Percentiles rank a stretch among this genome's conserved stretches.
Conservation (phyloP, 202 grass and related monocot genomes). For the Carex arenaria region DNA sequence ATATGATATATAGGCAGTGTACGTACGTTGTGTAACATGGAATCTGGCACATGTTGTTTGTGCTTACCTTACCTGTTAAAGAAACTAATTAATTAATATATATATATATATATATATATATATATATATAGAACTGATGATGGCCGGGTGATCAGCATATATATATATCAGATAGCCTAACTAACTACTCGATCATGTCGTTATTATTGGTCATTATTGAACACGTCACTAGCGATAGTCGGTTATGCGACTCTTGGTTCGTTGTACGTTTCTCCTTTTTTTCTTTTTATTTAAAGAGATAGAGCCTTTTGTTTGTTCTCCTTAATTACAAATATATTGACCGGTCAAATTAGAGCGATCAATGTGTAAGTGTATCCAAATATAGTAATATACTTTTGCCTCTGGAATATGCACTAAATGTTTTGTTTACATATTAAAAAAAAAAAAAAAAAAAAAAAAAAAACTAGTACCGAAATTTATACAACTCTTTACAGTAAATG, state of each 20-base stretch:
- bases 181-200: background rate
- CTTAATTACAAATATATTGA: background rate
- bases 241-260: background rate
- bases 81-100: too few relatives aligned
- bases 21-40: too few relatives aligned
- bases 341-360: background rate
- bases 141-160: too few relatives aligned
- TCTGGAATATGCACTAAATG: background rate
- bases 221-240: slow-evolving; percentile 11
- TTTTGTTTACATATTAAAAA: too few relatives aligned
- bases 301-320: too few relatives aligned
- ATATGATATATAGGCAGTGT: too few relatives aligned
- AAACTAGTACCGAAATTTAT: background rate
- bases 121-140: too few relatives aligned
- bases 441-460: background rate
- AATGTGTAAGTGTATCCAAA: background rate
- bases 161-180: background rate
- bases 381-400: background rate
- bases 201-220: slow-evolving; percentile 6
- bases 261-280: background rate
- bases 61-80: too few relatives aligned
- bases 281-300: background rate
- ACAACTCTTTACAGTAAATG: background rate
- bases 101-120: background rate
- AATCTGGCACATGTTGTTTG: too few relatives aligned